Base-by-base conservation (phyloP, 2,329 filamentous ascomycete species). In the Tolypocladium ovalisporum region DNA sequence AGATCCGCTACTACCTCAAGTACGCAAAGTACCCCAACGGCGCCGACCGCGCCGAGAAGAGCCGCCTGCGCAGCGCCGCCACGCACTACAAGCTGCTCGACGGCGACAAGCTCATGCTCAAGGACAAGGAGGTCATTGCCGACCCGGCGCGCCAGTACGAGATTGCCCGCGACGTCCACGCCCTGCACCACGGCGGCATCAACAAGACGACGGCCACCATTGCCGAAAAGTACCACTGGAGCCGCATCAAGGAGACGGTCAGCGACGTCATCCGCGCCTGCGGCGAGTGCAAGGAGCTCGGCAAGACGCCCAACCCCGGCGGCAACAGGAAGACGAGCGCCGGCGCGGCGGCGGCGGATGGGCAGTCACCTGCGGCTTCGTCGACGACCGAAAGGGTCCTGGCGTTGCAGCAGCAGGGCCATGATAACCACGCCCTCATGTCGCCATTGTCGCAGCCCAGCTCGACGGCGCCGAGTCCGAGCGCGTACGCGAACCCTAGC, bases 131-230 rank as follows among this genome's bases (percentile, higher is more conserved):
- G 75, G 93, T 99, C 59, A 89, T 99, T 60, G 88, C 89, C 32
- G 92, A 97, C 71, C 90, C 91, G 15, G 84, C 88, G 66, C 84
- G 85, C 62, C 94, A 99, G 76, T 95, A 95, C 71, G 89, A 94
- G 59, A 94, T 97, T 65, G 90, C 92, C 15, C 80, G 88, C 52
- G 78, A 81, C 58, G 81, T 92, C 40, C 94, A 99, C 72, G 78
- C 84, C 58, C 72, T 76, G 57, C 81, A 86, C 47, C 94, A 99
- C 68, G 90, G 88, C 8, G 94, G 94, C 55, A 97, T 97, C 78
- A 99, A 99, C 78, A 97, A 97, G 76, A 97, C 93, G 0, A 97
- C 93, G 1, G 92, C 93, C 24, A 88, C 86, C 24, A 96, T 99
- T 66, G 90, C 93, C 13, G 90, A 97, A 69, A 88, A 87, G 67